Evolutionary conservation across 129 eudicot genomes (phyloP), one percentile per base, ranked within the genome.

Genomic region (Helichrysum umbraculigerum): DNA sequence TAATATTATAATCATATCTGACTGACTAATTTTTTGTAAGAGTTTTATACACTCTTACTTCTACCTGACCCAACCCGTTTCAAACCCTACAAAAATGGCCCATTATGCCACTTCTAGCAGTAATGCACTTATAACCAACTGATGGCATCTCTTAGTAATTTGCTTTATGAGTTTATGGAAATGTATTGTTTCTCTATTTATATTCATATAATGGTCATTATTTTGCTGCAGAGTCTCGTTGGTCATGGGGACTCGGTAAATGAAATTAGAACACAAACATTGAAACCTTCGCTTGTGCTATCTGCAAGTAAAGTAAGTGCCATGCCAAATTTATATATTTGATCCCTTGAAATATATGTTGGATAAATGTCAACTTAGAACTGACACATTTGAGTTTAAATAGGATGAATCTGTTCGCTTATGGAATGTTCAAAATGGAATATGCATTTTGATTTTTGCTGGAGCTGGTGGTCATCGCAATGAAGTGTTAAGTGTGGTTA

Each of bases 331-430:
- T 64, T 73, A 35, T 30, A n/a, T 30, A 14, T 62, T 16, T 8
- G 57, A 22, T 7, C 29, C 62, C 10, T 2, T 51, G 41, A 70
- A 0, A 41, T 34, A 66, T 74, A 11, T 52, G 28, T 75, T 25
- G 2, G 12, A 1, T 32, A 66, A 66, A n/a, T 28, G 19, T 35
- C 21, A 35, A 67, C 0, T 34, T 39, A 73, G 68, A 58, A 33
- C 32, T 72, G 62, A 71, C 34, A 21, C 61, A 66, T 60, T 50
- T 51, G 42, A 37, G 70, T 71, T 78, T 62, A 70, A 47, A 52
- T 82, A 95, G 99, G 99, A 95, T 89, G 99, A 95, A 86, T 91
- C 99, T 62, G 99, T 95, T 78, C 96, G 99, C 58, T 82, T 95
- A 54, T 95, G 99, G 99, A 95, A 95, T 89, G 89, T 95, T 70